Conservation (phyloP, 1,139 yeast species). For the Diutina siamensis region DNA sequence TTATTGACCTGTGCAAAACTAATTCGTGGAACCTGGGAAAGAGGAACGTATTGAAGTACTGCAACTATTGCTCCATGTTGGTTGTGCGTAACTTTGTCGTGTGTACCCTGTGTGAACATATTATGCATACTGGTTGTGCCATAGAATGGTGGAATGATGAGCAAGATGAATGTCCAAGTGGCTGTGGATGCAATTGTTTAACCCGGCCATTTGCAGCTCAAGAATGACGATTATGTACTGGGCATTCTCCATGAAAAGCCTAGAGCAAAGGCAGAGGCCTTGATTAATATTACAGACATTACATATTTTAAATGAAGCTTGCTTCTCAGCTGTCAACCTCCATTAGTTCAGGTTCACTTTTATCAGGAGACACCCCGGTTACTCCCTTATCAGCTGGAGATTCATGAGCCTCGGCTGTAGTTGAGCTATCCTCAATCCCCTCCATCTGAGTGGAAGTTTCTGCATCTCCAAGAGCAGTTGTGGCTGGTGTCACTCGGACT, state of each 20-base stretch:
- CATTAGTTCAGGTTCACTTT: neutral
- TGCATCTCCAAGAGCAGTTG: neutral
- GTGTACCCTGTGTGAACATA: slow-evolving; percentile 70
- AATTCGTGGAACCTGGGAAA: slow-evolving; percentile 26
- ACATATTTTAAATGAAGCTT: no score
- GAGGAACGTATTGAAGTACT: slow-evolving; percentile 22
- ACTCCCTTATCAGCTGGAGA: no score
- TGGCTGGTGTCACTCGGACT: neutral
- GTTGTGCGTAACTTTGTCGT: slow-evolving; percentile 52
- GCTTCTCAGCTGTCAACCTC: neutral
- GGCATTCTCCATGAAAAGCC: neutral
- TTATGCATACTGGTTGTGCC: slow-evolving; percentile 72
- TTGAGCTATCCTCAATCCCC: no score
- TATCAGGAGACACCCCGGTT: no score
- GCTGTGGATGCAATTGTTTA: slow-evolving; percentile 79
- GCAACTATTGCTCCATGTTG: slow-evolving; percentile 55
- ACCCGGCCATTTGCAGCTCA: neutral
- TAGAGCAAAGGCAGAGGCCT: no score
- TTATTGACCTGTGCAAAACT: slow-evolving; percentile 14
- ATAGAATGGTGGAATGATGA: slow-evolving; percentile 59
- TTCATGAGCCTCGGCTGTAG: no score
- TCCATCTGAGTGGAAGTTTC: neutral
- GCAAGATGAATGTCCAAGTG: slow-evolving; percentile 61
- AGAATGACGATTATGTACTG: neutral
- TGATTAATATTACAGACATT: neutral